Percentiles rank a stretch among this genome's conserved stretches.
phyloP scores from a whole-genome alignment of 1,139 yeast species.

The Scheffersomyces titani region DNA sequence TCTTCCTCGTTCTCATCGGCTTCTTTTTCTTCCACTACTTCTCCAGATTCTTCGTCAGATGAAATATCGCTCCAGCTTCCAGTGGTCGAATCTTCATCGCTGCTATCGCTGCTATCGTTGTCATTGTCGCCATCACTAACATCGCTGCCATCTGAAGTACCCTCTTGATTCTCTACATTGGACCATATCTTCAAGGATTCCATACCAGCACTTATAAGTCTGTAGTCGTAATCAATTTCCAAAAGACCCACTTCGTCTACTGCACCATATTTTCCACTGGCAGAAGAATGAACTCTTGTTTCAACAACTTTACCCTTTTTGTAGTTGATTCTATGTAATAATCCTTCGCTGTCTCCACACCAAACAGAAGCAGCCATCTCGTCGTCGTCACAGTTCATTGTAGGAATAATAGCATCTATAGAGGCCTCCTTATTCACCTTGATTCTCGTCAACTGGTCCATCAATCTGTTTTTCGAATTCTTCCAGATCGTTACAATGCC shows the following conservation, averaged over 20 bases:
- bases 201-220: conserved; percentile 83
- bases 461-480: conserved; percentile 61
- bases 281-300: conserved; percentile 61
- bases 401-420: conserved; percentile 74
- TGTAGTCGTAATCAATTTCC: conserved; percentile 78
- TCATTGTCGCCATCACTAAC: conserved; percentile 22
- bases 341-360: conserved; percentile 90
- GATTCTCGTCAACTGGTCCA: conserved; percentile 82
- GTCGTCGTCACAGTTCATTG: conserved; percentile 67
- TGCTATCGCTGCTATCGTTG: conserved; percentile 16
- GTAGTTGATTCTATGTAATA: conserved; percentile 65
- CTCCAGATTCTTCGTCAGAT: conserved; percentile 4
- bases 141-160: conserved; percentile 13
- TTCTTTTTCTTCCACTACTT: conserved; percentile 8
- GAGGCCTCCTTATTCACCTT: conserved; percentile 72
- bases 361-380: conserved; percentile 58
- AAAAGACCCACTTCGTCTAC: conserved; percentile 67
- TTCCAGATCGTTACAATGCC: conserved; percentile 95
- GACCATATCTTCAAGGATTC: conserved; percentile 78
- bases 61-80: conserved; percentile 4
- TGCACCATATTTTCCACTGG: conserved; percentile 42
- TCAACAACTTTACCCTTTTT: conserved; percentile 66
- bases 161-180: conserved; percentile 21
- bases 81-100: conserved; percentile 1
- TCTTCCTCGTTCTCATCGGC: conserved; percentile 11